Conservation (phyloP, 1,284 basidiomycete species). For the Sanghuangporus baumii region DNA sequence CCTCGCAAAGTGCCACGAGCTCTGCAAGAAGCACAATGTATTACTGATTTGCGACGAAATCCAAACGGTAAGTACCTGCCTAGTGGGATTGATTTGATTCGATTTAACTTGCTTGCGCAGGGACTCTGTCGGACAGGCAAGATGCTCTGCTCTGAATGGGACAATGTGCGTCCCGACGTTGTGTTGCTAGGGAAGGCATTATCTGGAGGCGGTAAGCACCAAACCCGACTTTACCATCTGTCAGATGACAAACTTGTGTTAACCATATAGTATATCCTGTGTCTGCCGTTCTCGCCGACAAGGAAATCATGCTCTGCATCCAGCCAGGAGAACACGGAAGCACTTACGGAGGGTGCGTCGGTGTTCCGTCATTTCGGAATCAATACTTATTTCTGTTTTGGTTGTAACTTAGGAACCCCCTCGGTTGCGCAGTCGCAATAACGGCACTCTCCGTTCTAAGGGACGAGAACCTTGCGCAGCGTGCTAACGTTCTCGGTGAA, state of each 20-base stretch:
- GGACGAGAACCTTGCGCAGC: slow-evolving; percentile 78
- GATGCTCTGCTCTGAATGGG: slow-evolving; percentile 87
- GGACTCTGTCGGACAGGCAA: slow-evolving; percentile 81
- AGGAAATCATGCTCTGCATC: slow-evolving; percentile 92
- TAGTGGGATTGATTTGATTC: neutral
- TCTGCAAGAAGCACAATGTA: slow-evolving; percentile 94
- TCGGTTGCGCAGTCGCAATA: slow-evolving; percentile 92
- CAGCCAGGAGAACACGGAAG: slow-evolving; percentile 97
- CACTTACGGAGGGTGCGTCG: slow-evolving; percentile 82
- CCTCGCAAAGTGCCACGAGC: slow-evolving; percentile 66
- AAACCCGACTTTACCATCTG: neutral
- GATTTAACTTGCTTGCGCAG: slow-evolving; percentile 31
- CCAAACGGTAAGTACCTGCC: slow-evolving; percentile 63
- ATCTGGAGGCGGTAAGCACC: slow-evolving; percentile 75
- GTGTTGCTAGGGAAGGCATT: slow-evolving; percentile 95
- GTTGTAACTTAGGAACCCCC: slow-evolving; percentile 70
- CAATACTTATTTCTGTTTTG: neutral
- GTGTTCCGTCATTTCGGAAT: neutral
- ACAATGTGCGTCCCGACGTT: slow-evolving; percentile 87
- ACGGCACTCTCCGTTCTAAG: slow-evolving; percentile 86
- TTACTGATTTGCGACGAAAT: slow-evolving; percentile 97
- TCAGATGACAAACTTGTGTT: neutral
- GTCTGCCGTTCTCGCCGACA: slow-evolving; percentile 87
- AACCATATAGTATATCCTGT: slow-evolving; percentile 82
- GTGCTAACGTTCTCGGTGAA: slow-evolving; percentile 76